phyloP scores from a whole-genome alignment of 768 basidiomycete species.

The Mycena rosella region DNA sequence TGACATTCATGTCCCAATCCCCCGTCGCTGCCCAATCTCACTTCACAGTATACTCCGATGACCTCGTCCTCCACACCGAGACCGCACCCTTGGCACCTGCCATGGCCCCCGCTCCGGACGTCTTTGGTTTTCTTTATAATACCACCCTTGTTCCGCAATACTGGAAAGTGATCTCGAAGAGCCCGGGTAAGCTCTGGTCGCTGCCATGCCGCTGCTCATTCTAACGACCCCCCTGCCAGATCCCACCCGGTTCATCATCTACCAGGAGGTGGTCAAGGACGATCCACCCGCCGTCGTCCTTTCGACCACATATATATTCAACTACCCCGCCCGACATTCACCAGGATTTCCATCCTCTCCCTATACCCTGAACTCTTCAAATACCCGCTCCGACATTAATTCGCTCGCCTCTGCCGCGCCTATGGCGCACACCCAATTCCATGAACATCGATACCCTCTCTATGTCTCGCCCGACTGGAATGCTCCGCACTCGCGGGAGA shows the following conservation, averaged over 20 bases:
- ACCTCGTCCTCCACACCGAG: slow-evolving; percentile 66
- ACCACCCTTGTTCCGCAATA: slow-evolving; percentile 73
- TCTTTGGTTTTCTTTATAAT: slow-evolving; percentile 63
- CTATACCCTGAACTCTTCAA: slow-evolving; percentile 26
- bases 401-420: slow-evolving; percentile 18
- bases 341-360: slow-evolving; percentile 30
- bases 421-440: slow-evolving; percentile 1
- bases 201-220: slow-evolving; percentile 1
- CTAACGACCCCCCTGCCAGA: slow-evolving; percentile 57
- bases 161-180: slow-evolving; percentile 71
- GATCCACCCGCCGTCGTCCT: slow-evolving; percentile 56
- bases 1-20: slow-evolving; percentile 70
- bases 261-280: slow-evolving; percentile 69
- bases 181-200: slow-evolving; percentile 57
- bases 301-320: slow-evolving; percentile 72
- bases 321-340: slow-evolving; percentile 46
- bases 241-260: slow-evolving; percentile 73
- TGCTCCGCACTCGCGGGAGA: slow-evolving; percentile 12
- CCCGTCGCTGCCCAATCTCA: slow-evolving; percentile 64
- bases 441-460: slow-evolving; percentile 20
- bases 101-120: slow-evolving; percentile 41
- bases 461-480: slow-evolving; percentile 19
- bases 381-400: slow-evolving; percentile 18
- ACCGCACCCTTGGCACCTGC: slow-evolving; percentile 50
- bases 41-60: slow-evolving; percentile 67